phyloP scores from a whole-genome alignment of 257 asterid genomes.

The Pogostemon cablin region DNA sequence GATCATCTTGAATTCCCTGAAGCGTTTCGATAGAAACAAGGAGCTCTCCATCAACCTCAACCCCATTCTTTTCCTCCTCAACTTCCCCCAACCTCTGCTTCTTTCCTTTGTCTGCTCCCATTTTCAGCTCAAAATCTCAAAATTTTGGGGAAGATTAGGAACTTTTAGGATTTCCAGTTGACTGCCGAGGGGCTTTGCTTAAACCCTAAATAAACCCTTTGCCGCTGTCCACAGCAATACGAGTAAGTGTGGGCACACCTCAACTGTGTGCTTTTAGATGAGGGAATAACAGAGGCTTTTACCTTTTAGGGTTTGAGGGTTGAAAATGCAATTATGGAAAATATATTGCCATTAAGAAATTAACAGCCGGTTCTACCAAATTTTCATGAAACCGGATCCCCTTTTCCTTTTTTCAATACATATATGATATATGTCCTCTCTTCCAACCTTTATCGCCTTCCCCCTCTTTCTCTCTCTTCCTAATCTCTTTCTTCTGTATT shows the following conservation, averaged over 20 bases:
- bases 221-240: constrained; percentile 33
- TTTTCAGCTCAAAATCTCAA: constrained; percentile 32
- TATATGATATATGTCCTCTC: too few relatives aligned
- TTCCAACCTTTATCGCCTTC: too few relatives aligned
- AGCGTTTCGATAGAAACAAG: constrained; percentile 69
- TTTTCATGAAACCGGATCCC: too few relatives aligned
- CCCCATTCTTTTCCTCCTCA: constrained; percentile 50
- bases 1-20: constrained; percentile 88
- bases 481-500: too few relatives aligned
- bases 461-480: too few relatives aligned
- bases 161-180: constrained; percentile 1
- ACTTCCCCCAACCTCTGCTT: constrained; percentile 60
- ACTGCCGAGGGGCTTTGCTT: constrained; percentile 31
- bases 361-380: too few relatives aligned
- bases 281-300: not conserved
- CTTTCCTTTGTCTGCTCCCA: constrained; percentile 86
- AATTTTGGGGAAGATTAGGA: constrained; percentile 2
- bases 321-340: constrained; percentile 2
- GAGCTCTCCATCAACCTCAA: constrained; percentile 57
- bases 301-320: constrained; percentile 24
- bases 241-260: not conserved
- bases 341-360: not conserved
- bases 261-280: constrained; percentile 23
- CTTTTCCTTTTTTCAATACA: too few relatives aligned
- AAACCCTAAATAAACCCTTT: constrained; percentile 63